These are phyloP conservation scores for Lasiodiplodia hormozganensis DNA, from an alignment of 2,329 filamentous ascomycete species.

Conservation along the genomic window DNA sequence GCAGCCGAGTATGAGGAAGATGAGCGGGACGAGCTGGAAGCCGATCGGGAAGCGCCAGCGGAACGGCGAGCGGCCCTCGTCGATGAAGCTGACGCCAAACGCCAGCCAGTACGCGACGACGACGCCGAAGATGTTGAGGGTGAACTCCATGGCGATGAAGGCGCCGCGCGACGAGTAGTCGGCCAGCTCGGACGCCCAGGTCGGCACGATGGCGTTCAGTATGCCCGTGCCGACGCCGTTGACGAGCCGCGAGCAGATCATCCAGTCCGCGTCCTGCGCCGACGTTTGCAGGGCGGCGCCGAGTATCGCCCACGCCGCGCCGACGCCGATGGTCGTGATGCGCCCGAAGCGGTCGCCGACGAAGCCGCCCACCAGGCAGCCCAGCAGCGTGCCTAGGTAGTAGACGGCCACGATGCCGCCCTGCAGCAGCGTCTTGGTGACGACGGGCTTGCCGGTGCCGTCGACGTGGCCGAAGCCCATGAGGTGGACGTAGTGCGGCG, in stretches of 20 bases:
- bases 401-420: constrained; percentile 44
- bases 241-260: constrained; percentile 69
- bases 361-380: constrained; percentile 37
- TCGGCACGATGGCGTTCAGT: constrained; percentile 72
- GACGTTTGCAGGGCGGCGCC: constrained; percentile 71
- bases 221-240: constrained; percentile 74
- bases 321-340: not conserved
- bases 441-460: constrained; percentile 36
- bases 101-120: constrained; percentile 64
- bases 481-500: constrained; percentile 40
- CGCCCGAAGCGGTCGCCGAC: constrained; percentile 26
- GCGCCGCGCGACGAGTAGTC: constrained; percentile 71
- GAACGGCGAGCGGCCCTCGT: constrained; percentile 63
- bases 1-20: constrained; percentile 62
- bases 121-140: constrained; percentile 74
- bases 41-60: constrained; percentile 73
- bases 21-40: constrained; percentile 71
- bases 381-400: constrained; percentile 41
- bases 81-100: constrained; percentile 56
- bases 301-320: constrained; percentile 31
- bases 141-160: constrained; percentile 76
- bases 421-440: constrained; percentile 37
- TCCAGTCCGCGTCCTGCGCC: constrained; percentile 71
- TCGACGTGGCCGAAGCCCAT: constrained; percentile 42
- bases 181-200: constrained; percentile 74